A percentile compares a stretch with the other conserved stretches of the same genome.
phyloP scores from a whole-genome alignment of 2,329 filamentous ascomycete species.

The Nemania serpens region DNA sequence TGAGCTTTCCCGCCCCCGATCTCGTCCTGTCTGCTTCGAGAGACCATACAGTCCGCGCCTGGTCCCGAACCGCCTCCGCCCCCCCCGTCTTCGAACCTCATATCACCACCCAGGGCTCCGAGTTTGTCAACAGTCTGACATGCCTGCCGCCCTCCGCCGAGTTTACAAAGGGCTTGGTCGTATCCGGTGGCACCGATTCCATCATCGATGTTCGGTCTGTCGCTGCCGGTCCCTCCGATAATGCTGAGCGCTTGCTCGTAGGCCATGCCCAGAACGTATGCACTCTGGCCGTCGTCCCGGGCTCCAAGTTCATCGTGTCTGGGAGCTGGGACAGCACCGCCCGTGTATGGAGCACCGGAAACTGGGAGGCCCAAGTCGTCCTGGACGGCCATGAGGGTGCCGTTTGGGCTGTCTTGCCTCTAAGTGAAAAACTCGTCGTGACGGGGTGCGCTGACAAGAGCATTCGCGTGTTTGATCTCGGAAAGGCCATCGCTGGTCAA shows the following conservation, averaged over 20 bases:
- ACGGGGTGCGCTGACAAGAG: constrained; percentile 92
- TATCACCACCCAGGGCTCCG: constrained; percentile 78
- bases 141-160: constrained; percentile 71
- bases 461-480: constrained; percentile 81
- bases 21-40: constrained; percentile 83
- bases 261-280: constrained; percentile 91
- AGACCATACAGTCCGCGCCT: constrained; percentile 87
- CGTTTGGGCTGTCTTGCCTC: constrained; percentile 90
- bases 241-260: constrained; percentile 83
- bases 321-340: constrained; percentile 93
- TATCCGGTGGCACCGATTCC: constrained; percentile 88
- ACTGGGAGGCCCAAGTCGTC: constrained; percentile 77
- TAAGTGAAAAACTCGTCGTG: constrained; percentile 78
- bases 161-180: constrained; percentile 77
- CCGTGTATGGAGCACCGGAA: constrained; percentile 82
- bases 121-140: constrained; percentile 86
- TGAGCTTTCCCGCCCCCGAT: constrained; percentile 75
- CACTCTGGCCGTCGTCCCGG: constrained; percentile 76
- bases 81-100: constrained; percentile 76
- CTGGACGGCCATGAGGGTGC: constrained; percentile 75
- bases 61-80: constrained; percentile 69
- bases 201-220: constrained; percentile 89
- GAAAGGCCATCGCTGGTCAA: constrained; percentile 60
- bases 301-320: constrained; percentile 78
- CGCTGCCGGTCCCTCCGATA: constrained; percentile 67